Evolutionary conservation across 2,329 filamentous ascomycete species (phyloP).

Genomic region (Fusarium acutatum): DNA sequence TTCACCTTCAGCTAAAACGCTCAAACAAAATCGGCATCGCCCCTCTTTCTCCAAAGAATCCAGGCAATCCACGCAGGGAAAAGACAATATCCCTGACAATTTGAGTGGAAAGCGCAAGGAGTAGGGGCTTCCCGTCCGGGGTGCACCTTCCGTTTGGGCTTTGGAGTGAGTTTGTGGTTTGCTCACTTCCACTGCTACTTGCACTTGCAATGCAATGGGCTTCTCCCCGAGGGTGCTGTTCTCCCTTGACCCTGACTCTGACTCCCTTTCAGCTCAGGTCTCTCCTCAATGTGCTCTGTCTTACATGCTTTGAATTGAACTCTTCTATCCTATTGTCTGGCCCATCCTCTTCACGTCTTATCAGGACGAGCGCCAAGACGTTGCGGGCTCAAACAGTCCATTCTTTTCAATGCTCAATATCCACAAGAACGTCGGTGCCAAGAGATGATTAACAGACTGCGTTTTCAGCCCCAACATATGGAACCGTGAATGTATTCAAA

Average conservation of each 20-base stretch:
- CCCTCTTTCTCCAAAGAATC: slow-evolving; percentile 28
- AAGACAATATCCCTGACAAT: slow-evolving; percentile 4
- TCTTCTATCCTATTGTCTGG: neutral
- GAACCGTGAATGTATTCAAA: neutral
- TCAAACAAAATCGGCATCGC: neutral
- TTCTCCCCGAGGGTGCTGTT: neutral
- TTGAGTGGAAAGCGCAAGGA: slow-evolving; percentile 10
- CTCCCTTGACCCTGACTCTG: slow-evolving; percentile 18
- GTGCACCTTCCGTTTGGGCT: slow-evolving; percentile 17
- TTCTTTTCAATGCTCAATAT: neutral
- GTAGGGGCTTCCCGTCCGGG: slow-evolving; percentile 20
- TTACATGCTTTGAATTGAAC: neutral
- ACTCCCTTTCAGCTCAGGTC: slow-evolving; percentile 1
- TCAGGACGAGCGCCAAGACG: slow-evolving; percentile 1
- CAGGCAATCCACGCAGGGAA: slow-evolving; percentile 2
- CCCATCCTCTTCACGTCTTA: neutral
- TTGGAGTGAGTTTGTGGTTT: neutral
- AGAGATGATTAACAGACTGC: neutral
- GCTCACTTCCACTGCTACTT: neutral
- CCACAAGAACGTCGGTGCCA: slow-evolving; percentile 7
- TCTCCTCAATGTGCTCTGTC: neutral
- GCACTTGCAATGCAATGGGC: neutral
- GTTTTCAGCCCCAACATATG: neutral
- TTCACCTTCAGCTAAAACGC: slow-evolving; percentile 12
- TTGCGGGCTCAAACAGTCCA: neutral